phyloP scores from a whole-genome alignment of 2,329 filamentous ascomycete genomes.

The Beauveria varroae region DNA sequence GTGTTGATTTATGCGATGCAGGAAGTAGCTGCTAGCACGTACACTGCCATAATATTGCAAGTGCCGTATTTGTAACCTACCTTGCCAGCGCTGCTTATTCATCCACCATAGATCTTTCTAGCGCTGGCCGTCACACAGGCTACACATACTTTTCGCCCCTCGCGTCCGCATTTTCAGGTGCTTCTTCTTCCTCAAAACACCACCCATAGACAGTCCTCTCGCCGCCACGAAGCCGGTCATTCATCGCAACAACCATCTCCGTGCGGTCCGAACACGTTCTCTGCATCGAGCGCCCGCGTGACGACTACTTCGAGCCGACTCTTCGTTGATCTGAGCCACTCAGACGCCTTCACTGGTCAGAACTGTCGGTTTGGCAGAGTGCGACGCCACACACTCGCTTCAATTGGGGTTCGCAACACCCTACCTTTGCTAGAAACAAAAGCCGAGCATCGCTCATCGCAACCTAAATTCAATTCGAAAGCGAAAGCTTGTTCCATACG shows the following conservation, averaged over 20 bases:
- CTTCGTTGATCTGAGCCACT: conserved; percentile 30
- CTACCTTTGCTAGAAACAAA: neutral
- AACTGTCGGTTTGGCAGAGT: conserved; percentile 30
- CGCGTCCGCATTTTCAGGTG: conserved; percentile 14
- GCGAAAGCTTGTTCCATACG: neutral
- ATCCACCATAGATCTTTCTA: neutral
- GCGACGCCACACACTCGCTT: conserved; percentile 13
- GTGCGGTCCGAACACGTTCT: conserved; percentile 1
- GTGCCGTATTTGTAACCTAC: neutral
- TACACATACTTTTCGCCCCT: conserved; percentile 13
- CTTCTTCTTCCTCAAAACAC: conserved; percentile 19
- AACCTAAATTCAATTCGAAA: neutral
- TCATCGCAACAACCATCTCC: conserved; percentile 18
- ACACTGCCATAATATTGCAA: neutral
- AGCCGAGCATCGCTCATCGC: conserved; percentile 1
- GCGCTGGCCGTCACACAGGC: neutral
- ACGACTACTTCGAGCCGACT: conserved; percentile 29
- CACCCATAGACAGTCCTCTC: conserved; percentile 22
- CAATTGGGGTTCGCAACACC: conserved; percentile 1
- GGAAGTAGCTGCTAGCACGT: neutral
- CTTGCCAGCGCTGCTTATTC: conserved; percentile 3
- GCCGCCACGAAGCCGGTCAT: conserved; percentile 28
- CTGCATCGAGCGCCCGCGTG: conserved; percentile 17
- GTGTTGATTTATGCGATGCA: neutral
- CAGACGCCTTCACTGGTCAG: conserved; percentile 58